A percentile compares a stretch with the other conserved stretches of the same genome.
phyloP scores from a whole-genome alignment of 2,329 filamentous ascomycete genomes.

The Trichoderma oligosporum region DNA sequence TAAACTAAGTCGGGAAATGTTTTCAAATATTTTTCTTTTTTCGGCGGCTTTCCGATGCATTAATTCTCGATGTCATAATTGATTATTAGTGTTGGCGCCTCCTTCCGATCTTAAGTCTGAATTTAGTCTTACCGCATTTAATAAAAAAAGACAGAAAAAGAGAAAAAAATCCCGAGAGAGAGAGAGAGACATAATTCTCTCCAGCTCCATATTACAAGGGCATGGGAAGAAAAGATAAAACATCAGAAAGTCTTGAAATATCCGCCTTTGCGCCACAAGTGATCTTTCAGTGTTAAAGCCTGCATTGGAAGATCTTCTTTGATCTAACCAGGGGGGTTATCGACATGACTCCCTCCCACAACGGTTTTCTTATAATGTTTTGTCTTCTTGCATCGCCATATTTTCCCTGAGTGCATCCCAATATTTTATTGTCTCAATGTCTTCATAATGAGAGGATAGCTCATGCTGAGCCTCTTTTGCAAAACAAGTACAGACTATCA shows the following conservation, averaged over 20 bases:
- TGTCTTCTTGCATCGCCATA: not conserved
- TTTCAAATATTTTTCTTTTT: not conserved
- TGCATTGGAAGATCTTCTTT: not conserved
- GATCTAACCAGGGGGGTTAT: conserved; percentile 9
- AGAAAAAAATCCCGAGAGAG: not conserved
- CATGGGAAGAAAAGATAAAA: not conserved
- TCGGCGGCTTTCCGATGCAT: too few species aligned
- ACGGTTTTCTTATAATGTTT: not conserved
- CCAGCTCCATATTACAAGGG: not conserved
- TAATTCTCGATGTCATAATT: not conserved
- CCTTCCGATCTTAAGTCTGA: conserved; percentile 11
- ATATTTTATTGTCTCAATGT: not conserved
- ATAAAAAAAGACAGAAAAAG: not conserved
- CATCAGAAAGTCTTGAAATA: not conserved
- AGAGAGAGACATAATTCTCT: not conserved
- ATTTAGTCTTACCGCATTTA: not conserved
- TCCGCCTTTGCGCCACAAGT: not conserved
- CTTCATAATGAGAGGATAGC: not conserved
- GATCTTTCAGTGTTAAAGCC: not conserved
- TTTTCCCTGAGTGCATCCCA: not conserved
- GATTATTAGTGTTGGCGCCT: conserved; percentile 6
- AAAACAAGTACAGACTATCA: not conserved
- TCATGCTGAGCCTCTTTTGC: not conserved
- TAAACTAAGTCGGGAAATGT: not conserved
- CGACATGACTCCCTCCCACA: not conserved